Evolutionary conservation across 1,139 yeast species (phyloP), one percentile per base, ranked within the genome.

Genomic region (Groenewaldozyma auringiensis): DNA sequence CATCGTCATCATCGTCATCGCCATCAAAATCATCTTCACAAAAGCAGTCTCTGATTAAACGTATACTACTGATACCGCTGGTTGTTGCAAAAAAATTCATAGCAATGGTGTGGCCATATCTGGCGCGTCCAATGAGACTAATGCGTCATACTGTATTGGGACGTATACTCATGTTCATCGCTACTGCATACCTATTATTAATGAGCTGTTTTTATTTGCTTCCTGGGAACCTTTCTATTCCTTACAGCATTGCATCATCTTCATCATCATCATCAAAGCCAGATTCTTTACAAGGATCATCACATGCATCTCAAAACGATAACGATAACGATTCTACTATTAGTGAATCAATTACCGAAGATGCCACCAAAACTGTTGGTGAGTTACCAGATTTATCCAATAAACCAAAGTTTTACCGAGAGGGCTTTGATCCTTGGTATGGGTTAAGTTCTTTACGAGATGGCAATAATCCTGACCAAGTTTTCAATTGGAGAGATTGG

Each of bases 401-500:
- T 25, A 11, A 25, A 25, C 29, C 29, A 25, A 37, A 37, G 40
- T 47, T 40, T 33, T 37, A 40, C 37, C 33, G 22, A 11, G 34
- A 44, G 11, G 53, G 41, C 4, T 49, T 47, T 29, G 50, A 52
- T 25, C 51, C 52, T n/a, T 27, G 43, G 4, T 32, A 22, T 3
- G 53, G 53, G 6, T 43, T 45, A n/a, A 37, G 37, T 6, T 25
- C 14, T 16, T 41, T 47, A 41, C 21, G 41, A 20, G 43, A 41
- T 16, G 20, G 22, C n/a, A 13, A 22, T 9, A 21, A 33, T 20
- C 18, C 22, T 3, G 31, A 27, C 18, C 16, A 21, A 32, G 33
- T 74, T 74, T 61, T 61, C 40, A 27, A 46, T 2, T 61, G 65
- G 65, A 42, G 47, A 21, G 59, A 60, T 43, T 61, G 64, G 63